phyloP scores from a whole-genome alignment of 2,329 filamentous ascomycete species.

The Colletotrichum destructivum region DNA sequence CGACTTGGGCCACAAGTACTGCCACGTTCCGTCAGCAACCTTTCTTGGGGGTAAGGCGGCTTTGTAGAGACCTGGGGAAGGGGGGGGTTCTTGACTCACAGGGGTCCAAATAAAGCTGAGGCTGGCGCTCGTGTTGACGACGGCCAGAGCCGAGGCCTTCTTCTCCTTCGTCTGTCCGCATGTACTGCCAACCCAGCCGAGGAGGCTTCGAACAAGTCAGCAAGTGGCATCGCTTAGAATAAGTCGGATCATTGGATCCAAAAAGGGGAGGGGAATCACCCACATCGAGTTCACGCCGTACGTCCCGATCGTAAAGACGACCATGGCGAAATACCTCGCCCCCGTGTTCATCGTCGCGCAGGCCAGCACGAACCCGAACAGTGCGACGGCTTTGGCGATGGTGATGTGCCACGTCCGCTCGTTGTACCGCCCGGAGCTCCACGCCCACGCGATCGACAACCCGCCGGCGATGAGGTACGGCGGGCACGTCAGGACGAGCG shows the following conservation, averaged over 20 bases:
- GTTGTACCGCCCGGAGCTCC: constrained; percentile 56
- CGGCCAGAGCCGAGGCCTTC: constrained; percentile 54
- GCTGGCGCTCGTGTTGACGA: constrained; percentile 46
- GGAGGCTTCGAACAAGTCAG: neutral
- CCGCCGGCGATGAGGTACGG: constrained; percentile 59
- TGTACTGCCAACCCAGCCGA: constrained; percentile 51
- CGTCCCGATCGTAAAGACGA: constrained; percentile 50
- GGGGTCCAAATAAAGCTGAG: constrained; percentile 44
- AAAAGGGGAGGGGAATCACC: constrained; percentile 43
- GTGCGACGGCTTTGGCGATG: constrained; percentile 56
- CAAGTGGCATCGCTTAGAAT: too few relatives aligned
- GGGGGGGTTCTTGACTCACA: constrained; percentile 1
- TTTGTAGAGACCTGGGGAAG: too few relatives aligned
- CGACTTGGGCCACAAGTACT: constrained; percentile 56
- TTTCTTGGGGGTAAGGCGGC: fast-evolving
- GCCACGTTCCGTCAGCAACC: neutral
- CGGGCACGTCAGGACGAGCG: constrained; percentile 61
- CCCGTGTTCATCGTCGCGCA: constrained; percentile 51
- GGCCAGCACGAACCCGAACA: constrained; percentile 46
- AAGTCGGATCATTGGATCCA: neutral
- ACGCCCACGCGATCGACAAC: constrained; percentile 53
- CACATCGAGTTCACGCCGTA: constrained; percentile 51
- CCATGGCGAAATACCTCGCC: constrained; percentile 49
- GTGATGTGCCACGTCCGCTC: constrained; percentile 65
- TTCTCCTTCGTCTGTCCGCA: constrained; percentile 59